Evolutionary conservation across 2,329 filamentous ascomycete genomes (phyloP), one percentile per base, ranked within the genome.

Genomic region (Nectriaceae sp.): DNA sequence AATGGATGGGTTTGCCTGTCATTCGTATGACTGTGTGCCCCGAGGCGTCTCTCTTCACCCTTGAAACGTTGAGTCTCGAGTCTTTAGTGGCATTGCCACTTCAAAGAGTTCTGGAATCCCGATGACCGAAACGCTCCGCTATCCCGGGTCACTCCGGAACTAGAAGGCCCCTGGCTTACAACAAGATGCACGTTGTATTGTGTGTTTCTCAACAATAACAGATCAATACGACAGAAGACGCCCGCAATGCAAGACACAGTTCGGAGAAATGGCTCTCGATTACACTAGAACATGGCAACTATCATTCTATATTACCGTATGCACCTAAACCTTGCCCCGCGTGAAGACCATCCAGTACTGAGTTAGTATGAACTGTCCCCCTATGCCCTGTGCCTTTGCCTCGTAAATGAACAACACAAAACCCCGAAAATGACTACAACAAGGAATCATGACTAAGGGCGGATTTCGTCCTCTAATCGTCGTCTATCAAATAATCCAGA

Each of bases 251-350:
- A 13, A 29, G 13, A n/a, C n/a, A n/a, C n/a, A n/a, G n/a, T n/a
- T 29, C 24, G 13, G 24, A 29, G 24, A 29, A 6, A 29, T n/a
- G 24, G 24, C 24, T 29, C 6, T 29, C 24, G 24, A 29, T 29
- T 29, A 29, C 24, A 29, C 24, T 29, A 29, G 6, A 29, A 6
- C 13, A 29, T 29, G 24, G 24, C 13, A 62, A 60, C 49, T 40
- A 49, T 54, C 55, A 61, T 56, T 62, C 53, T 62, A 59, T 62
- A 61, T 58, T 50, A n/a, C n/a, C n/a, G n/a, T 62, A 62, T 62
- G 60, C 60, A 62, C 57, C 60, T 36, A 8, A 36, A 61, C 53
- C 55, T 57, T 55, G 41, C 56, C 58, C 56, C 44, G 42, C 55
- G 50, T 54, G 53, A 55, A 50, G 60, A 47, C 46, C 50, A 44